Base-by-base conservation (phyloP, 805 yeast genomes). In the Kluyveromyces nonfermentans region DNA sequence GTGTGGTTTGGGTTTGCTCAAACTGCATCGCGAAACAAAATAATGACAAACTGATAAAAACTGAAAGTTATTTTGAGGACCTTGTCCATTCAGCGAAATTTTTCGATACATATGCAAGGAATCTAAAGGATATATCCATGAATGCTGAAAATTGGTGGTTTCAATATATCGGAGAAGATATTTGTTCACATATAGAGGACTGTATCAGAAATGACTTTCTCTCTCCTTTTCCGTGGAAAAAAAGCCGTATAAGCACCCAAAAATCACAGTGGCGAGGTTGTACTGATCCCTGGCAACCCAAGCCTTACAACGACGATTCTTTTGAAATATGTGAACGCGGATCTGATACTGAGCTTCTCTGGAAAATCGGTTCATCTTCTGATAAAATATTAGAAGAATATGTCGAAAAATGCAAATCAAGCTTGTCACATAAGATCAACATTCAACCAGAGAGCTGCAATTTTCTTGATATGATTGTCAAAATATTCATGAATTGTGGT, bases 1-100 rank as follows among this genome's bases (percentile, higher is more conserved):
- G 95, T 1, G 84, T 86, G 57, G 85, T 87, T 7, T 89, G 96
- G 96, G 74, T 86, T 20, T 88, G 97, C 68, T 89, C 85, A 22
- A 59, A 68, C 5, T 88, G 97, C 65, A 71, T 81, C n/a, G 74
- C 77, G 51, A 72, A 68, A 28, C 73, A 74, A 41, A 36, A 42
- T 17, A 18, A 30, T 20, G 30, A 25, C 16, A 16, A 17, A 10
- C 33, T 28, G 5, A 20, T 14, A 5, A 32, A 36, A n/a, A 22
- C 6, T 7, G 42, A 35, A 14, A n/a, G 20, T 19, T n/a, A 31
- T 14, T 30, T 34, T 28, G 20, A 19, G 32, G 36, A 3, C 2
- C 25, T 38, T 10, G 9, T 7, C 4, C 7, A 3, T 31, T 14
- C 33, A 6, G 34, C 16, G 4, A 25, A 25, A 14, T 6, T 10